Conservation (phyloP, 768 basidiomycete species). For the Trametopsis cervina region DNA sequence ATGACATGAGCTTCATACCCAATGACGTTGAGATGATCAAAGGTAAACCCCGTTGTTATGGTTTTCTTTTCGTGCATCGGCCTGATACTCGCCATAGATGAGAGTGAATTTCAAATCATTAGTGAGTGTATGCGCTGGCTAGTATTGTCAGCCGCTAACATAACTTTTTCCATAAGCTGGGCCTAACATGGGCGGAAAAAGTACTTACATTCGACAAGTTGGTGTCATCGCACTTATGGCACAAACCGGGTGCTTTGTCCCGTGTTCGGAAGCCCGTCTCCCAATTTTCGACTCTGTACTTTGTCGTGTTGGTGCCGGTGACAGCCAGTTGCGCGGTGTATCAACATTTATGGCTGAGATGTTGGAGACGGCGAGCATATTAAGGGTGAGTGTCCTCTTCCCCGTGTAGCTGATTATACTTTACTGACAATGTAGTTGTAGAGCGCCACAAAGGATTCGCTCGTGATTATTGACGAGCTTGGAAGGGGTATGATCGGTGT, state of each 20-base stretch:
- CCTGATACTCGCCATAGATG: slow-evolving; percentile 32
- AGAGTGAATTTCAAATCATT: slow-evolving; percentile 93
- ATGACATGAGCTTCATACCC: slow-evolving; percentile 90
- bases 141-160: neutral
- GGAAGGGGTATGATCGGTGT: slow-evolving; percentile 69
- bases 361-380: slow-evolving; percentile 95
- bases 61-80: neutral
- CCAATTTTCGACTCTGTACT: slow-evolving; percentile 96
- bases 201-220: slow-evolving; percentile 91
- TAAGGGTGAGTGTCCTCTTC: slow-evolving; percentile 49
- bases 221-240: slow-evolving; percentile 98
- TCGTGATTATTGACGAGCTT: slow-evolving; percentile 97
- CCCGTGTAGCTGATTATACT: neutral
- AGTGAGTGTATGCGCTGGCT: slow-evolving; percentile 59
- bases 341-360: slow-evolving; percentile 99
- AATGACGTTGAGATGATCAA: slow-evolving; percentile 96
- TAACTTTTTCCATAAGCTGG: slow-evolving; percentile 48
- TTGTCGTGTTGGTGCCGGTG: slow-evolving; percentile 94
- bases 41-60: slow-evolving; percentile 35
- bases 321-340: slow-evolving; percentile 95
- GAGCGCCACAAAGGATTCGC: slow-evolving; percentile 87
- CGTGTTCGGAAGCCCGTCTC: slow-evolving; percentile 76
- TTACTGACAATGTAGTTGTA: slow-evolving; percentile 24
- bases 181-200: slow-evolving; percentile 99
- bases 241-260: slow-evolving; percentile 92